Conservation (phyloP, 129 eudicot species). For the Flaveria bidentis region DNA sequence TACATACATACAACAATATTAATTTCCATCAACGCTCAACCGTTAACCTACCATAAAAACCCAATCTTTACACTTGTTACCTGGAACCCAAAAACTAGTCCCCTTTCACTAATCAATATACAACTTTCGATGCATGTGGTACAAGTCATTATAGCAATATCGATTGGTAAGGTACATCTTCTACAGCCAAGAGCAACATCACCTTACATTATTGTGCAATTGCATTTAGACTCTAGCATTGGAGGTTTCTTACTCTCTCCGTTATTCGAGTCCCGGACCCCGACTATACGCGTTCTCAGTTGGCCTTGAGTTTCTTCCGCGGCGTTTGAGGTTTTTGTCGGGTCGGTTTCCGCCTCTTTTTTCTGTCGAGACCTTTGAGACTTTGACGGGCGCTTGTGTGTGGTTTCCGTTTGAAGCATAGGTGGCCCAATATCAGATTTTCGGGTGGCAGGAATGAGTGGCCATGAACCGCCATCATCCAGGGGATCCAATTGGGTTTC, state of each 20-base stretch:
- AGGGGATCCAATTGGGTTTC: conserved; percentile 33
- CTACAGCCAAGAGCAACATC: neutral
- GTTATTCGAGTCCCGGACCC: conserved; percentile 37
- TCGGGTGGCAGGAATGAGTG: conserved; percentile 51
- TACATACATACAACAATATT: neutral
- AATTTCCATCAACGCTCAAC: conserved; percentile 14
- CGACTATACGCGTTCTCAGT: conserved; percentile 51
- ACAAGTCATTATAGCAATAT: neutral
- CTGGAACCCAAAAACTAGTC: neutral
- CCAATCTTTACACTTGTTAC: conserved; percentile 18
- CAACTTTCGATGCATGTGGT: conserved; percentile 4
- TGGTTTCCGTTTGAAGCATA: conserved; percentile 41
- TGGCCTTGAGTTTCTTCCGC: conserved; percentile 34
- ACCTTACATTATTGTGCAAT: conserved; percentile 81
- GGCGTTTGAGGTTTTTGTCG: conserved; percentile 30
- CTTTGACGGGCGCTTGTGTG: conserved; percentile 57
- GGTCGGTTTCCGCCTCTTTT: conserved; percentile 46
- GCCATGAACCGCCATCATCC: conserved; percentile 40
- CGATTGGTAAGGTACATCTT: no score
- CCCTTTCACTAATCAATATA: conserved; percentile 11
- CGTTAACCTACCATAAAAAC: conserved; percentile 16
- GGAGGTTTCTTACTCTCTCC: conserved; percentile 65
- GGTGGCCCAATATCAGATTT: conserved; percentile 44
- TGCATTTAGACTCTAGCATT: conserved; percentile 92
- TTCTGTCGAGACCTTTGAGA: conserved; percentile 55